Evolutionary conservation across 805 yeast species (phyloP).

Genomic region (Scheffersomyces stipitis): DNA sequence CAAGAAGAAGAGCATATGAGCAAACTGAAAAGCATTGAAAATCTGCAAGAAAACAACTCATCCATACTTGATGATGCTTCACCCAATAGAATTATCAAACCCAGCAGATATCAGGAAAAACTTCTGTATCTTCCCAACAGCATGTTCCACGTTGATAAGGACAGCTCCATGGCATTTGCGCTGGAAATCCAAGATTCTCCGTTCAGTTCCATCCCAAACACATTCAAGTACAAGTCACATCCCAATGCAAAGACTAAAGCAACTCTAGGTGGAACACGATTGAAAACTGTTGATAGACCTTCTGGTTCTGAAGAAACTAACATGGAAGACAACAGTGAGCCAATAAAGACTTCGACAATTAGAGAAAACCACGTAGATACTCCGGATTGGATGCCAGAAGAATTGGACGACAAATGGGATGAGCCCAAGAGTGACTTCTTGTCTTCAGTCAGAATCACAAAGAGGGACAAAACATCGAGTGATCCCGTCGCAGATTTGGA

Average conservation of each 20-base stretch:
- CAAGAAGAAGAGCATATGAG: background rate
- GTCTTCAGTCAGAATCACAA: conserved; percentile 26
- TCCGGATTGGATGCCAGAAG: conserved; percentile 46
- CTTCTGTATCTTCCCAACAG: background rate
- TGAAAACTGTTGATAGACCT: background rate
- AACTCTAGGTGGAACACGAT: conserved; percentile 18
- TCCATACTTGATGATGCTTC: background rate
- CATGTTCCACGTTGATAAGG: background rate
- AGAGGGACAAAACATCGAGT: too few relatives aligned
- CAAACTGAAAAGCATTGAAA: background rate
- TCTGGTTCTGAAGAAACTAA: conserved; percentile 3
- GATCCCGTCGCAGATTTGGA: conserved; percentile 13
- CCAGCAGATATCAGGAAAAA: background rate
- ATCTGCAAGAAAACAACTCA: background rate
- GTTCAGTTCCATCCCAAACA: conserved; percentile 38
- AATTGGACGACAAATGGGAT: conserved; percentile 35
- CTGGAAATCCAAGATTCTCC: conserved; percentile 8
- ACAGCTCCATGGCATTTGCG: background rate
- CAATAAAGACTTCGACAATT: conserved; percentile 27
- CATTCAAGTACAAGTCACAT: conserved; percentile 45
- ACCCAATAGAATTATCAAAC: background rate
- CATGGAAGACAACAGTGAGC: conserved; percentile 5
- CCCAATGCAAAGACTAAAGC: conserved; percentile 44
- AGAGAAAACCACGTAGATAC: conserved; percentile 16
- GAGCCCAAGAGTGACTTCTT: conserved; percentile 12